Conservation (phyloP, 331 rosid species). For the Rosa hybrid region DNA sequence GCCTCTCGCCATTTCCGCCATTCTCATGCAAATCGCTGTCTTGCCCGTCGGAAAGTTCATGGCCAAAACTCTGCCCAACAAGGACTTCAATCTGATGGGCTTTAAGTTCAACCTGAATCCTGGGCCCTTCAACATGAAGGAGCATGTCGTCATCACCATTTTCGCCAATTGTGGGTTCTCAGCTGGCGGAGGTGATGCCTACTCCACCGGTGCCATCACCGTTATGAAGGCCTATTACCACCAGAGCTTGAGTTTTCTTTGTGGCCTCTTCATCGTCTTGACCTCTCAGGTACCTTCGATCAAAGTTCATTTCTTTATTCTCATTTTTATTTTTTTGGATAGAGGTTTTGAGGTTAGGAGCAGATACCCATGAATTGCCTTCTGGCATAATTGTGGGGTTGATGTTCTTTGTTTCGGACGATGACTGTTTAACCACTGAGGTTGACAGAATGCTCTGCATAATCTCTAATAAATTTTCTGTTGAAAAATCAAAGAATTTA, state of each 20-base stretch:
- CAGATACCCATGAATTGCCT: neutral
- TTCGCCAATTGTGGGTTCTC: constrained; percentile 92
- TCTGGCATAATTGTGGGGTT: neutral
- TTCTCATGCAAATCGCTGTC: constrained; percentile 89
- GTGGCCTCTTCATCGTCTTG: constrained; percentile 73
- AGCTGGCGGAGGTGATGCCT: constrained; percentile 89
- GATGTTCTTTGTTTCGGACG: neutral
- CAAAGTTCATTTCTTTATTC: neutral
- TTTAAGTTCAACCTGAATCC: constrained; percentile 65
- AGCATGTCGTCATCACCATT: constrained; percentile 89
- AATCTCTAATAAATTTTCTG: neutral
- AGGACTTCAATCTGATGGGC: constrained; percentile 37
- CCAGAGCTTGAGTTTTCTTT: constrained; percentile 63
- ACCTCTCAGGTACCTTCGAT: constrained; percentile 63
- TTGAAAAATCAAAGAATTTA: neutral
- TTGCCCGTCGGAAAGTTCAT: constrained; percentile 83
- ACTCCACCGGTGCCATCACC: constrained; percentile 94
- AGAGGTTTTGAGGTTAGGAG: neutral
- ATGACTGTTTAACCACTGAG: neutral
- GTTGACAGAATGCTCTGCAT: neutral
- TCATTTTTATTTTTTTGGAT: neutral
- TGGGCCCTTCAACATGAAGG: constrained; percentile 92
- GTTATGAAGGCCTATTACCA: constrained; percentile 87
- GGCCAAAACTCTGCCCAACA: constrained; percentile 75
- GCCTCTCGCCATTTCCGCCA: constrained; percentile 87